Conservation (phyloP, 176 grass and related monocot genomes). For the Rhynchospora tenuis region DNA sequence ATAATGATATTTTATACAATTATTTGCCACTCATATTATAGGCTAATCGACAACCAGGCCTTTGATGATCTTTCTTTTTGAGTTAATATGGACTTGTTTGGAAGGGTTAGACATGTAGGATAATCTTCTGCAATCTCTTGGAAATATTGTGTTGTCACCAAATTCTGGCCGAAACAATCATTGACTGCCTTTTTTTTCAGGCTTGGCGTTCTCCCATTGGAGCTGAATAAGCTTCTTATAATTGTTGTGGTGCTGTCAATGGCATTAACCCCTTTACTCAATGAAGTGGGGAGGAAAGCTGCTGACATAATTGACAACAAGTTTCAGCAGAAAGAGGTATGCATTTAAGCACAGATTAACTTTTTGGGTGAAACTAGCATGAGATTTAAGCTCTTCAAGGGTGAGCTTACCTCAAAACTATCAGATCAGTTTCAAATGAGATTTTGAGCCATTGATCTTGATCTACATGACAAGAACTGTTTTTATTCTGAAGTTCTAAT, state of each 20-base stretch:
- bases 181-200: conserved; percentile 29
- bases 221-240: conserved; percentile 97
- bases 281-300: conserved; percentile 78
- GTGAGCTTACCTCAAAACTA: too few relatives aligned
- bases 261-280: conserved; percentile 91
- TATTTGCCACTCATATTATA: not conserved
- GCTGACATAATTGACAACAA: conserved; percentile 67
- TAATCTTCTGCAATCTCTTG: not conserved
- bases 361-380: not conserved
- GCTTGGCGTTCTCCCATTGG: conserved; percentile 91
- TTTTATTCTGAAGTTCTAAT: too few relatives aligned
- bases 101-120: not conserved
- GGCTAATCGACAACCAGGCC: not conserved
- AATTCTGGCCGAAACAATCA: not conserved
- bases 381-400: too few relatives aligned
- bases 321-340: conserved; percentile 70
- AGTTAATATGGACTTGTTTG: not conserved
- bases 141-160: not conserved
- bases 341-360: not conserved
- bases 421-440: too few relatives aligned
- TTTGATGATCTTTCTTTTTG: not conserved
- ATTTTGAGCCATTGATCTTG: too few relatives aligned
- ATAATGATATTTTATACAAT: too few relatives aligned
- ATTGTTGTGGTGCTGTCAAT: conserved; percentile 96
- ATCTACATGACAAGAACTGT: too few relatives aligned